Conservation (phyloP, 192 early-diverging fungal genomes). For the Coemansia sp. region DNA sequence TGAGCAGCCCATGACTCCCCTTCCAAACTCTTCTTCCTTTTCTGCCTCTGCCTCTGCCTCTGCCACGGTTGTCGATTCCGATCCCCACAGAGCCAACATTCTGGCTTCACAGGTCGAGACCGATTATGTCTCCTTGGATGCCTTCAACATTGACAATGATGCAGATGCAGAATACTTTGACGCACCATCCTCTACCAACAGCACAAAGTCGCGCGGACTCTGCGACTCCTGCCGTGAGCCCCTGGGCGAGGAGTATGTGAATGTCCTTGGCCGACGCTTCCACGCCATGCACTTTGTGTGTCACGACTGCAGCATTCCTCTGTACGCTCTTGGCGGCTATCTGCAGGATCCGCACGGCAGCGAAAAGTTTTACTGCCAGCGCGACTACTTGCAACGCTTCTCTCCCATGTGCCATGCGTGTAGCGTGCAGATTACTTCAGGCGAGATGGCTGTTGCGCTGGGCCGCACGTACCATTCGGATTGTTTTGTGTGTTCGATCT, state of each 20-base stretch:
- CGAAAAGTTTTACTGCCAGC: constrained; percentile 53
- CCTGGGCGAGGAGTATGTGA: constrained; percentile 54
- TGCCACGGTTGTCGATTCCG: neutral
- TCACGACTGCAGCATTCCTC: constrained; percentile 53
- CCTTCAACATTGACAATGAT: constrained; percentile 16
- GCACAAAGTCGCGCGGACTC: constrained; percentile 6
- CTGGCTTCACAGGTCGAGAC: constrained; percentile 8
- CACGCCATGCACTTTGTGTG: constrained; percentile 54
- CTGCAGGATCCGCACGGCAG: constrained; percentile 40
- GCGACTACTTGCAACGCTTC: constrained; percentile 55
- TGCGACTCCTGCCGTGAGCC: constrained; percentile 38
- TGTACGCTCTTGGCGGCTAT: constrained; percentile 56
- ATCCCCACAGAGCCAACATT: neutral
- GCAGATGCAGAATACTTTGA: constrained; percentile 17
- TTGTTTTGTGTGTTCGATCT: constrained; percentile 56
- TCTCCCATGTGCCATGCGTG: constrained; percentile 53
- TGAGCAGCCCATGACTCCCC: neutral
- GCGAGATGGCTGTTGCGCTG: constrained; percentile 53
- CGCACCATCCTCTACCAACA: neutral
- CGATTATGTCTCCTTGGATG: constrained; percentile 2
- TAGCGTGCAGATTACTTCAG: constrained; percentile 53
- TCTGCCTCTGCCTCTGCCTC: neutral
- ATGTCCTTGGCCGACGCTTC: constrained; percentile 46
- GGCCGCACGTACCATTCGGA: constrained; percentile 56
- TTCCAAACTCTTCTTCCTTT: neutral